A percentile compares a stretch with the other conserved stretches of the same genome.
These are phyloP conservation scores for Saccharum officinarum DNA, from an alignment of 176 grass and related monocot genomes.

Conservation along the genomic window DNA sequence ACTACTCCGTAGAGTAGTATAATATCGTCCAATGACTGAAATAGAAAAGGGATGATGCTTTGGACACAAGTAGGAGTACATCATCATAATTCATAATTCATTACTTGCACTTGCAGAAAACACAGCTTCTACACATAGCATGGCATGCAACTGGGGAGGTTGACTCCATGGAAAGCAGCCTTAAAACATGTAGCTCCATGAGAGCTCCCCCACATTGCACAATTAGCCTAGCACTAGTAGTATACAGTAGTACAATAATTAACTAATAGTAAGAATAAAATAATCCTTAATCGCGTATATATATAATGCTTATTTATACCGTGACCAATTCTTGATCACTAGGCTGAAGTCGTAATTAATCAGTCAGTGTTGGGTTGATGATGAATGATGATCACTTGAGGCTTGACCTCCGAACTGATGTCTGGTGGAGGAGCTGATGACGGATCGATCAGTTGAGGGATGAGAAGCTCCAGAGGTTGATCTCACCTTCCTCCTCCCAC, in stretches of 20 bases:
- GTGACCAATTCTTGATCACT: constrained; percentile 42
- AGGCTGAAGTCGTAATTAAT: constrained; percentile 18
- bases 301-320: constrained; percentile 29
- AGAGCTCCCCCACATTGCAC: constrained; percentile 42
- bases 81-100: constrained; percentile 32
- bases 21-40: constrained; percentile 16
- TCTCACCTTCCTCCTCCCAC: constrained; percentile 81
- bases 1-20: background rate
- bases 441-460: constrained; percentile 38
- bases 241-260: constrained; percentile 14
- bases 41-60: constrained; percentile 14
- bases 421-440: constrained; percentile 8
- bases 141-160: constrained; percentile 34
- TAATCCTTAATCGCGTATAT: constrained; percentile 29
- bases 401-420: constrained; percentile 16
- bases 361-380: constrained; percentile 34
- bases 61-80: constrained; percentile 35
- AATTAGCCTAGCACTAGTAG: constrained; percentile 35
- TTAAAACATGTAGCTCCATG: constrained; percentile 95
- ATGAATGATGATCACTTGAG: background rate
- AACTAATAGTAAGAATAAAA: constrained; percentile 38
- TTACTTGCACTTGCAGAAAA: constrained; percentile 42
- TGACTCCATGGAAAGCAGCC: constrained; percentile 58
- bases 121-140: constrained; percentile 43
- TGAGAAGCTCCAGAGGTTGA: constrained; percentile 88